A percentile compares a stretch with the other conserved stretches of the same genome.
phyloP scores from a whole-genome alignment of 106 monocot species.

The Allium sativum region DNA sequence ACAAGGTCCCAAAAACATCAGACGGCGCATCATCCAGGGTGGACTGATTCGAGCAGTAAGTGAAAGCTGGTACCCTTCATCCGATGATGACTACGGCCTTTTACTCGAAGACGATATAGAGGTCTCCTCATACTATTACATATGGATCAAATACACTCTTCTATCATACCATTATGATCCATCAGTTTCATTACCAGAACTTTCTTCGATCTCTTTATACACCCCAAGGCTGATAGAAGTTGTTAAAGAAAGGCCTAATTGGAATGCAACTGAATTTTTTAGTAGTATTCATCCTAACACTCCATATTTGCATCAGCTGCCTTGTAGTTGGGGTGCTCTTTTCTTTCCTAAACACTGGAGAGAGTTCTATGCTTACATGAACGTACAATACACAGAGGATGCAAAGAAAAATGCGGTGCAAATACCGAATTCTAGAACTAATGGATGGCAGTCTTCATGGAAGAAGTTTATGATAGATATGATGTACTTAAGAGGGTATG shows the following conservation, averaged over 20 bases:
- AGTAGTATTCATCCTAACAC: constrained; percentile 72
- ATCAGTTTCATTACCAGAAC: constrained; percentile 64
- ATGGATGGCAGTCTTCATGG: constrained; percentile 83
- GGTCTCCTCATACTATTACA: constrained; percentile 87
- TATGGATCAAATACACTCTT: constrained; percentile 87
- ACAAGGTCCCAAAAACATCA: constrained; percentile 51
- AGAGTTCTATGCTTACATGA: constrained; percentile 89
- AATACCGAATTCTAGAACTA: constrained; percentile 73
- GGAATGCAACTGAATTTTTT: constrained; percentile 85
- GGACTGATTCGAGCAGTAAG: constrained; percentile 84
- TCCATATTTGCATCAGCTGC: constrained; percentile 77
- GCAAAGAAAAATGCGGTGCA: constrained; percentile 75
- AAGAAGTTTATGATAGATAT: constrained; percentile 83
- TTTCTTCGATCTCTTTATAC: constrained; percentile 76
- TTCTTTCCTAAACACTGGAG: constrained; percentile 96
- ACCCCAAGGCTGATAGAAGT: constrained; percentile 77
- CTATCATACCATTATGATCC: constrained; percentile 81
- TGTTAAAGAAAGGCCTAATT: constrained; percentile 76
- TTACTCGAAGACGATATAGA: constrained; percentile 87
- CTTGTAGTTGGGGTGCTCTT: constrained; percentile 91
- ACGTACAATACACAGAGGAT: constrained; percentile 45
- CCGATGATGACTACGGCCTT: constrained; percentile 70
- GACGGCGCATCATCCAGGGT: constrained; percentile 64
- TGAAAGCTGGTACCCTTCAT: constrained; percentile 85
- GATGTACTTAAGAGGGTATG: constrained; percentile 88